Percentiles rank a stretch among this genome's conserved stretches.
These are phyloP conservation scores for Fusarium vanettenii DNA, from an alignment of 2,329 filamentous ascomycete species.

Conservation along the genomic window DNA sequence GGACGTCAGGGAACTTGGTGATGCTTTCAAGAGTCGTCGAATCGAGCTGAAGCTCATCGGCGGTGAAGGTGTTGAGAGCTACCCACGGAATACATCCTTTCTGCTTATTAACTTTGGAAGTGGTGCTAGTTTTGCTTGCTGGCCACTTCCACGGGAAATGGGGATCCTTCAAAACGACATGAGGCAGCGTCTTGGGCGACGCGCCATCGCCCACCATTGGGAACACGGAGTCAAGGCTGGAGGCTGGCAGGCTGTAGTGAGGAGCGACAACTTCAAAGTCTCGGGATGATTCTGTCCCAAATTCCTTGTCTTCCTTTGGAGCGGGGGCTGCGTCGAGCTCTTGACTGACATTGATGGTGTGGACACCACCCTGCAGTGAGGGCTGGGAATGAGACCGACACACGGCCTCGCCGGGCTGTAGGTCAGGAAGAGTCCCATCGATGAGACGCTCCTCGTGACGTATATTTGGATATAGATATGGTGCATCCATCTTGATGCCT, in stretches of 20 bases:
- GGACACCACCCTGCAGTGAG: background rate
- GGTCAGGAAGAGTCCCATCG: background rate
- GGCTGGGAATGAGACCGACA: background rate
- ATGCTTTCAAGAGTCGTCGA: background rate
- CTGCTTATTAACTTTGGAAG: background rate
- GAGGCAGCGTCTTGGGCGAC: slow-evolving; percentile 48
- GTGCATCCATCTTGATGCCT: background rate
- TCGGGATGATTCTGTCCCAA: background rate
- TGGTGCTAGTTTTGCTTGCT: slow-evolving; percentile 10
- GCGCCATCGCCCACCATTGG: slow-evolving; percentile 52
- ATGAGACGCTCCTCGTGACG: background rate
- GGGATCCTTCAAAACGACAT: slow-evolving; percentile 56
- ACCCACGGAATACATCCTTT: slow-evolving; percentile 52
- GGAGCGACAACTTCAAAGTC: background rate
- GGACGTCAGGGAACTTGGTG: background rate
- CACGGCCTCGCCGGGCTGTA: background rate
- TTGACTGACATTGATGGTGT: background rate
- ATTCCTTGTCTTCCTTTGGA: background rate
- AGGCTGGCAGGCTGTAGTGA: background rate
- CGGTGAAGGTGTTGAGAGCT: slow-evolving; percentile 42
- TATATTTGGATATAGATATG: background rate
- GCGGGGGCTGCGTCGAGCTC: background rate
- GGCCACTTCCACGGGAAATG: slow-evolving; percentile 54
- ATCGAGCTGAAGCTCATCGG: slow-evolving; percentile 47
- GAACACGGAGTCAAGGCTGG: background rate